These are phyloP conservation scores for Fusarium subtropicale DNA, from an alignment of 2,329 filamentous ascomycete species.

Conservation along the genomic window DNA sequence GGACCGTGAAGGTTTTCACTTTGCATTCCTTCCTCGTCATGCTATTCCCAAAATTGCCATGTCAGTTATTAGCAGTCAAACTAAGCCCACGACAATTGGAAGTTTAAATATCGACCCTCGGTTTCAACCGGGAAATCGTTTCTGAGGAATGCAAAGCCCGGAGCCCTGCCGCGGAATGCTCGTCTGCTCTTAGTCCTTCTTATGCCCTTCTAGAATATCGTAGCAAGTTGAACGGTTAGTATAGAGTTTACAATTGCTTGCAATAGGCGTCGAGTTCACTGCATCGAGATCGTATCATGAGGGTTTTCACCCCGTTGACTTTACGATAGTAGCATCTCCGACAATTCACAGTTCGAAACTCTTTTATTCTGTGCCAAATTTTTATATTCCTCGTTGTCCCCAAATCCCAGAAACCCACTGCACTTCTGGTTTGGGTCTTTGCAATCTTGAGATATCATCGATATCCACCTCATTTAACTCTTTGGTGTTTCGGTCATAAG, in stretches of 20 bases:
- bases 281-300: neutral
- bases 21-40: slow-evolving; percentile 3
- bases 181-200: neutral
- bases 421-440: slow-evolving; percentile 32
- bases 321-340: neutral
- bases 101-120: neutral
- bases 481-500: slow-evolving; percentile 15
- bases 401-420: slow-evolving; percentile 45
- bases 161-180: neutral
- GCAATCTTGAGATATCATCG: slow-evolving; percentile 27
- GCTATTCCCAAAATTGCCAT: neutral
- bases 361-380: neutral
- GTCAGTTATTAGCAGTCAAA: neutral
- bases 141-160: slow-evolving; percentile 1
- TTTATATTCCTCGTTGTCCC: slow-evolving; percentile 16
- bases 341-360: neutral
- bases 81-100: neutral
- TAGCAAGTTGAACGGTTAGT: neutral
- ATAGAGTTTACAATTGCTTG: neutral
- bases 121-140: neutral
- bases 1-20: neutral
- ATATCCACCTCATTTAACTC: slow-evolving; percentile 31
- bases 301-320: neutral
- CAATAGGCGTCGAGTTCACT: neutral
- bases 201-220: neutral